A percentile compares a stretch with the other conserved stretches of the same genome.
phyloP scores from a whole-genome alignment of 164 flowering plant genomes.

The Protea cynaroides region DNA sequence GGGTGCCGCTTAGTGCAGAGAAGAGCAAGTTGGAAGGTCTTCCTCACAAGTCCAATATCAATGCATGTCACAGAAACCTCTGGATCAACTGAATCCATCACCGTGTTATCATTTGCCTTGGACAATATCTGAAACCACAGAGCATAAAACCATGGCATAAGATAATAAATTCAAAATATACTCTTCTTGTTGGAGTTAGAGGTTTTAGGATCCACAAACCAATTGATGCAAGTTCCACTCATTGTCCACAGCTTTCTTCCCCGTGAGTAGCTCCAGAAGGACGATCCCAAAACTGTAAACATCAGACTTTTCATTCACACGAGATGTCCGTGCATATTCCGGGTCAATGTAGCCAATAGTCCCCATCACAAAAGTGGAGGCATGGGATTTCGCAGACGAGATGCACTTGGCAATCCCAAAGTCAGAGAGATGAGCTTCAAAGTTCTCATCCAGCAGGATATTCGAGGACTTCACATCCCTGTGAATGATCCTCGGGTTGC shows the following conservation, averaged over 20 bases:
- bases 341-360: slow-evolving; percentile 98
- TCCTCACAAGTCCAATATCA: slow-evolving; percentile 54
- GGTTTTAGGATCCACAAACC: slow-evolving; percentile 31
- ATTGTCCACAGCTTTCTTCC: slow-evolving; percentile 87
- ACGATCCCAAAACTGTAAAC: slow-evolving; percentile 95
- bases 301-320: slow-evolving; percentile 85
- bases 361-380: slow-evolving; percentile 84
- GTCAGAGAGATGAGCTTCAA: slow-evolving; percentile 91
- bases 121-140: slow-evolving; percentile 54
- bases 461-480: slow-evolving; percentile 90
- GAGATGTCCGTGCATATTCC: slow-evolving; percentile 85
- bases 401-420: slow-evolving; percentile 88
- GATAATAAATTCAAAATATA: background rate
- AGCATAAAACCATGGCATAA: background rate
- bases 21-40: slow-evolving; percentile 82
- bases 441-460: slow-evolving; percentile 77
- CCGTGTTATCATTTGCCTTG: slow-evolving; percentile 70
- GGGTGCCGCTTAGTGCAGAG: slow-evolving; percentile 71
- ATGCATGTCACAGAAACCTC: slow-evolving; percentile 90
- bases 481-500: slow-evolving; percentile 79
- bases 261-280: slow-evolving; percentile 87
- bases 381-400: slow-evolving; percentile 62
- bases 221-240: slow-evolving; percentile 82
- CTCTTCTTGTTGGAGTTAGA: background rate
- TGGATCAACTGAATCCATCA: slow-evolving; percentile 91